Evolutionary conservation across 2,329 filamentous ascomycete species (phyloP), one percentile per base, ranked within the genome.

Genomic region (Hypoxylon sp.): DNA sequence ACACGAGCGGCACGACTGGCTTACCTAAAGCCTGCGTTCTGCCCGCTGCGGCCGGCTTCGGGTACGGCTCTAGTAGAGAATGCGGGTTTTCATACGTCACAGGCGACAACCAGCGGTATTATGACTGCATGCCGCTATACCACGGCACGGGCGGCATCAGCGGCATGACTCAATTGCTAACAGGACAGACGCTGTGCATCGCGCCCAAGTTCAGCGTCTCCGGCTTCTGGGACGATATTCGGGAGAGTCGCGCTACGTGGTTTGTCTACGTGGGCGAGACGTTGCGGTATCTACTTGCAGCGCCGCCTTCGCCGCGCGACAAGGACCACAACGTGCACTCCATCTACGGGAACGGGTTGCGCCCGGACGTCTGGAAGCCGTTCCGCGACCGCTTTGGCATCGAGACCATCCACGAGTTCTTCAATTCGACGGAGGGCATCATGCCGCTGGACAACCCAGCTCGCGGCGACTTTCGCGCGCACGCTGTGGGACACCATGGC

Each of bases 191-290:
- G 0, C 80, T 91, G 35, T 91, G 88, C 74, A 85, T 92, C 40
- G 89, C 88, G 20, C 86, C 86, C 60, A 89, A 86, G 76, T 95
- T 95, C 82, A 91, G 89, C 67, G 89, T 87, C 1, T 86, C 88
- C 0, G 84, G 84, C 17, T 94, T 95, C 82, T 94, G 92, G 92
- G 79, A 81, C 33, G 92, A 95, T 69, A 83, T 94, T 20, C 86
- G 89, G 50, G 90, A 90, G 64, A 90, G 89, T 0, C 80, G 85
- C 13, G 88, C 92, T 0, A 94, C 91, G 0, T 87, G 88, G 74
- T 92, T 94, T 72, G 88, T 92, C 17, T 95, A 95, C 75, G 92
- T 95, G 2, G 92, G 92, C 73, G 92, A 95, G 77, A 93, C 91
- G 0, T 87, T 92, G 6, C 86, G 92, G 0, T 95, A 94, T 72